Base-by-base conservation (phyloP, 306 rosid genomes). In the Vigna angularis region DNA sequence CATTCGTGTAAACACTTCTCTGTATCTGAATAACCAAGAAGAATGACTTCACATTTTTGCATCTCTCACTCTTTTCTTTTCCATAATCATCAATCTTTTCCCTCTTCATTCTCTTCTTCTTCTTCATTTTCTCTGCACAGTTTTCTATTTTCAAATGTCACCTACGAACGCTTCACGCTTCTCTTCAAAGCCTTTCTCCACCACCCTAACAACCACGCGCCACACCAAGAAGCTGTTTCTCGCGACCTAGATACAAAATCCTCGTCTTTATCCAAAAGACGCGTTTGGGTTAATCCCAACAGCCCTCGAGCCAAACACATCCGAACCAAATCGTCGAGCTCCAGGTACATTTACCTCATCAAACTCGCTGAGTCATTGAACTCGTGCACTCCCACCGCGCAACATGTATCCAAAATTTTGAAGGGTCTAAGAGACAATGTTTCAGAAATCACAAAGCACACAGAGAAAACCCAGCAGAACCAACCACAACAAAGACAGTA, bases 231-330 rank as follows among this genome's bases (percentile, higher is more conserved):
- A 74, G 68, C 52, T 28, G 28, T 10, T 59, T 38, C 61, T 11
- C 63, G 74, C 32, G 12, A 40, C 78, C 82, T 84, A 68, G 80
- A 63, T 80, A 83, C 50, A 69, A 86, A 85, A 18, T 74, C 90
- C 2, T 57, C 62, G 3, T 75, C 93, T 58, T 72, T 80, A 4
- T 70, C 86, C 4, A 89, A 86, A 80, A 74, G 68, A 78, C 78
- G 84, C 38, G 32, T 84, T 40, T 89, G 97, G 98, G 90, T 92
- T 81, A 95, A 92, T 80, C 98, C 98, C 78, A 88, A 57, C 52
- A 88, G 83, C 76, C 85, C 89, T 80, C 86, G 86, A 75, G 90
- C 90, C 15, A 82, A 91, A 20, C 88, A 76, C 76, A 86, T 90
- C 75, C 78, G 62, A 74, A 75, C 73, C 44, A 84, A 82, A 18